Base-by-base conservation (phyloP, 1,139 yeast species). In the Geotrichum aggregatum region DNA sequence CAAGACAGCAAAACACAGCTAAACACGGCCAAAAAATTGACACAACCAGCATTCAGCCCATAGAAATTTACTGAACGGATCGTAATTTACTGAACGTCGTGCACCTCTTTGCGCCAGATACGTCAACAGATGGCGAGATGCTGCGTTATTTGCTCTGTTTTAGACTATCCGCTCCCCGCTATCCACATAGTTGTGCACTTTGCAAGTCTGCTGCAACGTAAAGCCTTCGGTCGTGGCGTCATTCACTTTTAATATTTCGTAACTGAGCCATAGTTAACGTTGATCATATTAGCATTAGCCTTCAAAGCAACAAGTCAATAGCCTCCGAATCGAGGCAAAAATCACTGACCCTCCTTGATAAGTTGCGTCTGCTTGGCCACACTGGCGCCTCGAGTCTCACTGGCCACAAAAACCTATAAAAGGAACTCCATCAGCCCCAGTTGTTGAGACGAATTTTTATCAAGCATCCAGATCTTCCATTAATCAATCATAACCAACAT, bases 61-160 rank as follows among this genome's bases (percentile, higher is more conserved):
- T 35, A 19, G 39, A 35, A 35, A 35, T 35, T 35, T 35, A 35
- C 39, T 35, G 39, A 35, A 35, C 43, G 43, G n/a, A 11, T 36
- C 24, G 28, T 39, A 39, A 39, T 39, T 39, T n/a, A 39, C 43
- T 39, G 43, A 39, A 39, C 43, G 43, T 24, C 28, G 28, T 5
- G 28, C 5, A 24, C 28, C 7, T n/a, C n/a, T n/a, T n/a, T n/a
- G n/a, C n/a, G 19, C 43, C 22, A 3, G 7, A 39, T 11, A 39
- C n/a, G 43, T 8, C 14, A 18, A 21, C 30, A 19, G 39, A 35
- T 8, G 22, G 39, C 39, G 39, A 35, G n/a, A n/a, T n/a, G n/a
- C n/a, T 16, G 18, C 18, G 5, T 14, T 14, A 13, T n/a, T 13
- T 28, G n/a, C n/a, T n/a, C n/a, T n/a, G n/a, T n/a, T n/a, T n/a